phyloP scores from a whole-genome alignment of 2,329 filamentous ascomycete species.

The Elsinoe arachidis region DNA sequence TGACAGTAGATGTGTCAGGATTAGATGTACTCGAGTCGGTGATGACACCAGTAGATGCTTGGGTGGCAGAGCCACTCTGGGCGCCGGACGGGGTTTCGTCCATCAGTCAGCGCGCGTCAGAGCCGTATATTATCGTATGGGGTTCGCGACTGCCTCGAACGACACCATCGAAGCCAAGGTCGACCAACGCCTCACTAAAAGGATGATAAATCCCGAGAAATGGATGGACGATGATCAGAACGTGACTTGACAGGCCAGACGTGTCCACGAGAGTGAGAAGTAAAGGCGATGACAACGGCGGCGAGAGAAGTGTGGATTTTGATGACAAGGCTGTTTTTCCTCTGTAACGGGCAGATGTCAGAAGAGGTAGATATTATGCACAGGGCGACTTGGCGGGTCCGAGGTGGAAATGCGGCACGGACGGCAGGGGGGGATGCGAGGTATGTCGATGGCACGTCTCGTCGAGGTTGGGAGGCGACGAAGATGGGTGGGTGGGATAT shows the following conservation, averaged over 20 bases:
- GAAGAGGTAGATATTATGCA: slow-evolving; percentile 3
- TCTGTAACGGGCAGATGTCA: slow-evolving; percentile 3
- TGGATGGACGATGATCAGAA: background rate
- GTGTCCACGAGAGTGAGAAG: background rate
- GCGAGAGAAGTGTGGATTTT: background rate
- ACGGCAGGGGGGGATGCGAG: slow-evolving; percentile 6
- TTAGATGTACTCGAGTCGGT: slow-evolving; percentile 8
- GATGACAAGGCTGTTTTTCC: background rate
- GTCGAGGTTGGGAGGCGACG: background rate
- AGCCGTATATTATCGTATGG: background rate
- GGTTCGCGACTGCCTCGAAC: background rate
- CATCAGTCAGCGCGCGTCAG: slow-evolving; percentile 12
- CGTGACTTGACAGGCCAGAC: background rate
- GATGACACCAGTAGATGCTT: background rate
- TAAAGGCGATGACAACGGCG: background rate
- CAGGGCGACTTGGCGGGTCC: slow-evolving; percentile 10
- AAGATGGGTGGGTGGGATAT: background rate
- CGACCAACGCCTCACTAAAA: background rate
- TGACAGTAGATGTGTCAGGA: slow-evolving; percentile 6
- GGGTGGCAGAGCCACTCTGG: slow-evolving; percentile 10
- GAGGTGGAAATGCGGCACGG: background rate
- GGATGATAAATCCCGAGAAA: background rate
- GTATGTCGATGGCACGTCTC: background rate
- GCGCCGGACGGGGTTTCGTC: slow-evolving; percentile 1
- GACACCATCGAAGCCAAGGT: slow-evolving; percentile 10